Percentiles rank a stretch among this genome's conserved stretches.
These are phyloP conservation scores for Verruconis gallopava DNA, from an alignment of 2,329 filamentous ascomycete species.

Conservation along the genomic window DNA sequence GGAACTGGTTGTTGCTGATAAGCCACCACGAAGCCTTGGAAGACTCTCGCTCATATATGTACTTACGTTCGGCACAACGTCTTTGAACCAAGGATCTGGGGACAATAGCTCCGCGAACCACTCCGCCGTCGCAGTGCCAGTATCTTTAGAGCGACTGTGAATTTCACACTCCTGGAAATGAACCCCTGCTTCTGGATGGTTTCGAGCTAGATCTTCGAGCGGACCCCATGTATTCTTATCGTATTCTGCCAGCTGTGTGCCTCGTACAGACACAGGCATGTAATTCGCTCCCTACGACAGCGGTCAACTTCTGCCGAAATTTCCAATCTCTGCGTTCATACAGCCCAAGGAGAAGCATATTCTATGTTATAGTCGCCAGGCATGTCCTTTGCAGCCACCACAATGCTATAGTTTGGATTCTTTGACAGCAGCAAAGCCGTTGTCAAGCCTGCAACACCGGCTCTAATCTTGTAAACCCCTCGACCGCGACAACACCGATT, in stretches of 20 bases:
- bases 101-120: constrained; percentile 56
- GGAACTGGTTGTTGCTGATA: constrained; percentile 2
- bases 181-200: constrained; percentile 65
- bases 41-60: background rate
- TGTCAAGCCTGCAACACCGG: constrained; percentile 53
- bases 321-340: constrained; percentile 20
- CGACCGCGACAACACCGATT: too few relatives aligned
- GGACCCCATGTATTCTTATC: constrained; percentile 34
- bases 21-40: background rate
- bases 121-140: constrained; percentile 35
- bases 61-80: constrained; percentile 53
- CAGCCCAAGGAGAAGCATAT: constrained; percentile 83
- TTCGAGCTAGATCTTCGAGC: constrained; percentile 32
- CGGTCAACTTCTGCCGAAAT: background rate
- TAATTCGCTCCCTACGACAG: constrained; percentile 5
- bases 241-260: constrained; percentile 25
- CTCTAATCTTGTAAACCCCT: too few relatives aligned
- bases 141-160: constrained; percentile 53
- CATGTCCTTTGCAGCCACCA: constrained; percentile 76
- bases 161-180: constrained; percentile 55
- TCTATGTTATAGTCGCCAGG: constrained; percentile 86
- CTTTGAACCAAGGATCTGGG: constrained; percentile 59
- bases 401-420: constrained; percentile 45
- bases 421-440: constrained; percentile 50
- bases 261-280: constrained; percentile 19